phyloP scores from a whole-genome alignment of 495 filamentous ascomycete species.

The Annulohypoxylon bovei region DNA sequence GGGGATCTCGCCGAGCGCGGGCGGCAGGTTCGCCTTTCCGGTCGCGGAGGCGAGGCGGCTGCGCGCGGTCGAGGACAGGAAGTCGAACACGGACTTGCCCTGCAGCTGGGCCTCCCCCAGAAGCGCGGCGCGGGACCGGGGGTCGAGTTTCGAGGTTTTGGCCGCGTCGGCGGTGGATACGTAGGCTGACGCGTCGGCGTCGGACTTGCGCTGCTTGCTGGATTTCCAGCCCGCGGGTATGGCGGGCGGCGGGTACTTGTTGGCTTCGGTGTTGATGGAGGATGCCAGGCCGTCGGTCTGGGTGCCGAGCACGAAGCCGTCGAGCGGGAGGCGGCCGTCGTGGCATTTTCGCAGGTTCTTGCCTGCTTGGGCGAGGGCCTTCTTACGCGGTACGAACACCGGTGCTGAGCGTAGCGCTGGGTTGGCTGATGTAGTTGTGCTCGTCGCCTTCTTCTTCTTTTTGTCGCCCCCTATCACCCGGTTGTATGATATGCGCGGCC shows the following conservation, averaged over 20 bases:
- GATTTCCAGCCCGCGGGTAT: conserved; percentile 84
- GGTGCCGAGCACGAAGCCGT: conserved; percentile 82
- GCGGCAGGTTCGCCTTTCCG: conserved; percentile 79
- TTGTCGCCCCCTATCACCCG: conserved; percentile 84
- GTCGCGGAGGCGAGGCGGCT: conserved; percentile 79
- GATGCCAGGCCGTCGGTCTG: conserved; percentile 62
- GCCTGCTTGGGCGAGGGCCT: conserved; percentile 63
- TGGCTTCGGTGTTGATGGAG: conserved; percentile 64
- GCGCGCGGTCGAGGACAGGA: conserved; percentile 82
- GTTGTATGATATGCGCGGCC: conserved; percentile 92
- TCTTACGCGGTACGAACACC: conserved; percentile 81
- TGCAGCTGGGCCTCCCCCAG: conserved; percentile 85
- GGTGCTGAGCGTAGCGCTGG: conserved; percentile 75
- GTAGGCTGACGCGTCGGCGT: conserved; percentile 55
- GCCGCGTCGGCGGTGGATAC: conserved; percentile 79
- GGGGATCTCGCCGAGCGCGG: conserved; percentile 78
- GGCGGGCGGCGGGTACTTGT: conserved; percentile 76
- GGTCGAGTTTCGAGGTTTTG: conserved; percentile 78
- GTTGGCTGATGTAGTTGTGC: conserved; percentile 62
- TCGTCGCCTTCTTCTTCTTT: conserved; percentile 72
- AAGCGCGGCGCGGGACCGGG: conserved; percentile 79
- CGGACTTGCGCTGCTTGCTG: conserved; percentile 59
- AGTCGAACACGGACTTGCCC: conserved; percentile 96
- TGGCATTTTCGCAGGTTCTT: conserved; percentile 79
- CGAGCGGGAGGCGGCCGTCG: conserved; percentile 85